Evolutionary conservation across 2,329 filamentous ascomycete genomes (phyloP), one percentile per base, ranked within the genome.

Genomic region (Colletotrichum cereale): DNA sequence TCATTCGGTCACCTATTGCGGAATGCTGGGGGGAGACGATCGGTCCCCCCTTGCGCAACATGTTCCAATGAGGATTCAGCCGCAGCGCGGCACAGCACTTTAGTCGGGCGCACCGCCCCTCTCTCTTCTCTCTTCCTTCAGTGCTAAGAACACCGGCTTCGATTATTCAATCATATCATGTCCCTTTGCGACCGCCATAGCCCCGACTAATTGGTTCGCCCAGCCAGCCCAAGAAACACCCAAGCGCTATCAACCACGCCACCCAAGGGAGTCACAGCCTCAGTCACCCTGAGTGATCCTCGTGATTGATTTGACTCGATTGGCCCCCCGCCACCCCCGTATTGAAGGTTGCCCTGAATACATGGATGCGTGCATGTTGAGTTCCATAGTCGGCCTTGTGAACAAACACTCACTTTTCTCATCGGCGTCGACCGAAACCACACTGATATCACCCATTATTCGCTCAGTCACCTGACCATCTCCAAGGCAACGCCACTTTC

Each of bases 1-100:
- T 63, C 48, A 40, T 55, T 55, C 61, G 48, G 61, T 63, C 61
- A 63, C 61, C 38, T 55, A 26, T 44, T 44, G 31, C 26, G 61
- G 61, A 53, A 63, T 55, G 26, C 36, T 53, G 48, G 24, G 36
- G 42, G 7, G 18, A 7, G 34, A 18, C 16, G 10, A 55, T 21
- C n/a, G n/a, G n/a, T n/a, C n/a, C n/a, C n/a, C n/a, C n/a, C 36
- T n/a, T 29, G 16, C 50, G 21, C 42, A 55, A 34, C 52, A 24
- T 24, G 5, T 7, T 14, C 44, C 2, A 40, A 52, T 62, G 16
- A 31, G 24, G 52, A 47, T 47, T 42, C 48, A 42, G 36, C 61
- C 14, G 26, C 48, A 36, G 18, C 48, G 18, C 48, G 18, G 48
- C 48, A 63, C 61, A 34, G 61, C 61, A 63, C 61, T 44, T 44